Evolutionary conservation across 345 rosid species (phyloP).

Genomic region (Mercurialis annua): DNA sequence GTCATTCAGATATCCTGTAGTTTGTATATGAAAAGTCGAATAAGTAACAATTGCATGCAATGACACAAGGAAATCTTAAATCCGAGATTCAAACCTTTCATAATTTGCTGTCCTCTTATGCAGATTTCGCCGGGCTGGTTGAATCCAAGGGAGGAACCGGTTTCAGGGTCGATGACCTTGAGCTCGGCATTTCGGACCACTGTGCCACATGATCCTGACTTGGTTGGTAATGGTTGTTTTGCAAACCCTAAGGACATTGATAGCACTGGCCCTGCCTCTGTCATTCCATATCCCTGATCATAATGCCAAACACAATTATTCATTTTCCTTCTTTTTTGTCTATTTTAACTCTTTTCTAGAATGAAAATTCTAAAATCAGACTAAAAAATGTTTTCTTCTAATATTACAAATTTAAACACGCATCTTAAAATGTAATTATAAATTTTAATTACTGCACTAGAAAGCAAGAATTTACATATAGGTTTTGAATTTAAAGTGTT

Average conservation of each 20-base stretch:
- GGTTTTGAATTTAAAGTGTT: no score
- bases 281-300: slow-evolving; percentile 91
- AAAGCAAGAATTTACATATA: no score
- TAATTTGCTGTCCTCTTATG: slow-evolving; percentile 83
- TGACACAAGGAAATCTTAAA: not conserved
- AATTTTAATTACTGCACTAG: no score
- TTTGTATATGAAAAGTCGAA: not conserved
- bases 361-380: no score
- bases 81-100: slow-evolving; percentile 55
- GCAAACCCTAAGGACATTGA: slow-evolving; percentile 87
- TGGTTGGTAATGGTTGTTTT: slow-evolving; percentile 74
- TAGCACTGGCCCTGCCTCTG: slow-evolving; percentile 94
- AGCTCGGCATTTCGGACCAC: slow-evolving; percentile 91
- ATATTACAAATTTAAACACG: no score
- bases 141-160: slow-evolving; percentile 56
- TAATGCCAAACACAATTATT: not conserved
- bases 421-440: no score
- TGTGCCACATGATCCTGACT: slow-evolving; percentile 91
- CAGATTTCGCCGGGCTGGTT: slow-evolving; percentile 92
- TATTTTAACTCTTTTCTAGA: not conserved
- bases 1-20: slow-evolving; percentile 67
- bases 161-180: slow-evolving; percentile 77
- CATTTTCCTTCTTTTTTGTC: not conserved
- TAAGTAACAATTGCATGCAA: not conserved
- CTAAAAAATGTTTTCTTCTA: not conserved